Evolutionary conservation across 768 basidiomycete genomes (phyloP).

Genomic region (Trametes cinnabarina): DNA sequence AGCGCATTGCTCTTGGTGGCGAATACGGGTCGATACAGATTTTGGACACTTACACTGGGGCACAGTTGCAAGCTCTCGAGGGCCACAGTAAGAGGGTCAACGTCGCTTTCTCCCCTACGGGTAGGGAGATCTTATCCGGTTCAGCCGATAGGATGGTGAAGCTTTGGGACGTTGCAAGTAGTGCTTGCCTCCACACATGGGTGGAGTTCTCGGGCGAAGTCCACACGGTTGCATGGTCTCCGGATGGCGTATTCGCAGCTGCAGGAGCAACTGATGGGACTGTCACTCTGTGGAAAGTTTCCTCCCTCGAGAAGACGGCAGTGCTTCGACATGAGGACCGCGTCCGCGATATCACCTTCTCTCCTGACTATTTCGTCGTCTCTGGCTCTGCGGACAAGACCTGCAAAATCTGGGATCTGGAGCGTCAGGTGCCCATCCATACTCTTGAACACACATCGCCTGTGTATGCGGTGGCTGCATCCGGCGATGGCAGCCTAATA

Average conservation of each 20-base stretch:
- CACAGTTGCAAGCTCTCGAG: not conserved
- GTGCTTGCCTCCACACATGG: not conserved
- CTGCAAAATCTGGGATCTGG: conserved; percentile 7
- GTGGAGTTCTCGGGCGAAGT: conserved; percentile 12
- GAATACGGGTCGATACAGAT: not conserved
- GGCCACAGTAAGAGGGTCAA: not conserved
- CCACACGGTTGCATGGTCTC: conserved; percentile 27
- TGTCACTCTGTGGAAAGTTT: not conserved
- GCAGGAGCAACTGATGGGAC: not conserved
- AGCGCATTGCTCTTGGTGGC: not conserved
- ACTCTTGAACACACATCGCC: not conserved
- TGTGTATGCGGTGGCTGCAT: not conserved
- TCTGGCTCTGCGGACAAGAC: not conserved
- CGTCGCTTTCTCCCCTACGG: not conserved
- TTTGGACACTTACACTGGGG: conserved; percentile 4
- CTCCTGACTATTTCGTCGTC: not conserved
- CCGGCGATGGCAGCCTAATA: not conserved
- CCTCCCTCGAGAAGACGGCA: not conserved
- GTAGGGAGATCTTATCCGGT: not conserved
- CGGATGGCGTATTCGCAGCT: not conserved
- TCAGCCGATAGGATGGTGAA: not conserved
- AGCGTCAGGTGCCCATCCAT: not conserved
- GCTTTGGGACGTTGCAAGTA: not conserved
- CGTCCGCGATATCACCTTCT: not conserved
- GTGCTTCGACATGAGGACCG: not conserved